phyloP scores from a whole-genome alignment of 1,139 yeast genomes.

The Candida dubliniensis region DNA sequence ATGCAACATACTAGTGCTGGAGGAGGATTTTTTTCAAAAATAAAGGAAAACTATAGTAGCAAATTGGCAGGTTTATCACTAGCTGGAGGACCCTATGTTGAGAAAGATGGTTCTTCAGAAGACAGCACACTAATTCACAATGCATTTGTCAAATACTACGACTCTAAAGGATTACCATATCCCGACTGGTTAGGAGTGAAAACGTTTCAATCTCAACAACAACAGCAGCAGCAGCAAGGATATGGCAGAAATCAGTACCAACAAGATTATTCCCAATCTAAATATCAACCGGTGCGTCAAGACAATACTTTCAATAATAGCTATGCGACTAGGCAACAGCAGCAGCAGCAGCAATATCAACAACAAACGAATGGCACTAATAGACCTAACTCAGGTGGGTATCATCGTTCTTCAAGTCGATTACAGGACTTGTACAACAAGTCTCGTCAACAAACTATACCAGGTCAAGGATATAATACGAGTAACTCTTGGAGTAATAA shows the following conservation, averaged over 20 bases:
- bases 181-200: constrained; percentile 50
- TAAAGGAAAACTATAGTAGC: constrained; percentile 36
- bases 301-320: constrained; percentile 24
- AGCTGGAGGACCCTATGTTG: constrained; percentile 23
- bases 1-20: constrained; percentile 9
- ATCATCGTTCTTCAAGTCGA: constrained; percentile 38
- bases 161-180: constrained; percentile 31
- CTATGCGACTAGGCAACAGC: constrained; percentile 20
- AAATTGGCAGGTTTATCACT: constrained; percentile 39
- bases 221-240: constrained; percentile 9
- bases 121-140: constrained; percentile 46
- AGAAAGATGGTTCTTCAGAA: constrained; percentile 40
- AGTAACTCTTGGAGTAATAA: not conserved
- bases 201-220: constrained; percentile 8
- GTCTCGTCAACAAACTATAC: constrained; percentile 43
- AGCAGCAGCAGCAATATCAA: constrained; percentile 14
- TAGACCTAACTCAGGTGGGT: constrained; percentile 14
- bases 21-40: constrained; percentile 34
- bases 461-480: constrained; percentile 35
- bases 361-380: constrained; percentile 10
- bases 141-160: constrained; percentile 45
- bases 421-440: constrained; percentile 45
- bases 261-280: constrained; percentile 14
- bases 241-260: constrained; percentile 4
- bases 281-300: constrained; percentile 31